A percentile compares a stretch with the other conserved stretches of the same genome.
These are phyloP conservation scores for Ascochyta fabae DNA, from an alignment of 2,329 filamentous ascomycete genomes.

Conservation along the genomic window DNA sequence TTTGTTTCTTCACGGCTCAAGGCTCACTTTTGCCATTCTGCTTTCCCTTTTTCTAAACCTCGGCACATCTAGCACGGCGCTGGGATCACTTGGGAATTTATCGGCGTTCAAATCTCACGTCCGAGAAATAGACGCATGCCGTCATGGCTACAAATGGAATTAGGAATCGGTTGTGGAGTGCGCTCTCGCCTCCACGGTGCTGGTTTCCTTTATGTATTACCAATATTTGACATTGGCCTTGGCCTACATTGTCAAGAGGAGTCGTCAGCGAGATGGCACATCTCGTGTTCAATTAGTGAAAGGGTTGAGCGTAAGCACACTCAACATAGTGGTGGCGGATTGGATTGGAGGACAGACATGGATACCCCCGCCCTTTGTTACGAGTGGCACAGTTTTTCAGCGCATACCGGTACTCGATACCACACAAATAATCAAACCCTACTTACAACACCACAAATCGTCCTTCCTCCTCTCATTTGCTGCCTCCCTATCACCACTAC, in stretches of 20 bases:
- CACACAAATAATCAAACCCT: constrained; percentile 3
- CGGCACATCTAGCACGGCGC: constrained; percentile 19
- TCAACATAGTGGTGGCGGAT: background rate
- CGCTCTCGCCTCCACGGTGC: background rate
- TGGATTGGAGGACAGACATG: constrained; percentile 9
- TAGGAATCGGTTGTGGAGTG: constrained; percentile 19
- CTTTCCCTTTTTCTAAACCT: constrained; percentile 7
- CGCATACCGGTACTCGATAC: constrained; percentile 7
- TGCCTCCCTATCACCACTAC: background rate
- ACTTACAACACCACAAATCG: background rate
- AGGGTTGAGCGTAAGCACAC: background rate
- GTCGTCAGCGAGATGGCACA: background rate
- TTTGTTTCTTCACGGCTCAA: background rate
- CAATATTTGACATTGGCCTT: background rate
- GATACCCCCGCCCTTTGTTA: constrained; percentile 19
- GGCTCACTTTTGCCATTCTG: background rate
- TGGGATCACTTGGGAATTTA: constrained; percentile 15
- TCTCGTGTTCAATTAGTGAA: background rate
- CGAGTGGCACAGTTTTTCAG: constrained; percentile 7
- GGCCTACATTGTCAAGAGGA: background rate
- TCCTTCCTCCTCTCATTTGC: background rate
- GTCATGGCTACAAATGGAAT: constrained; percentile 47
- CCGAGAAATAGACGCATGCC: constrained; percentile 49
- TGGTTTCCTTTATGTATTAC: background rate
- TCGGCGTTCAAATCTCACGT: constrained; percentile 29